Evolutionary conservation across 2,329 filamentous ascomycete species (phyloP).

Genomic region (Colletotrichum sansevieriae): DNA sequence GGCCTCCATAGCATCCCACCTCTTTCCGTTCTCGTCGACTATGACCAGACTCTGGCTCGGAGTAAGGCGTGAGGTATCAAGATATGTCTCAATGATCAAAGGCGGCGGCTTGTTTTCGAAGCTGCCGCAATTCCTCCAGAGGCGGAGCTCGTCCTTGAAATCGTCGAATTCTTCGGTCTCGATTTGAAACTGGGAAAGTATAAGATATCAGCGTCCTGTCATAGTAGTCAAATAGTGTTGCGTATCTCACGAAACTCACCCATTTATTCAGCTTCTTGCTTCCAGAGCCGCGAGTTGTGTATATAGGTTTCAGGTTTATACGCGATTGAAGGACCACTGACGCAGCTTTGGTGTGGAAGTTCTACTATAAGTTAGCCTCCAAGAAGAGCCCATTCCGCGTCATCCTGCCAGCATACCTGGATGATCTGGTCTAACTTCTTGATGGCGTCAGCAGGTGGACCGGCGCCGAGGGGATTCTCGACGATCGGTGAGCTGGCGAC

Average conservation of each 20-base stretch:
- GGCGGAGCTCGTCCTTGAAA: constrained; percentile 82
- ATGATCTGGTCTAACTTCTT: constrained; percentile 94
- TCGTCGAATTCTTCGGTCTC: constrained; percentile 93
- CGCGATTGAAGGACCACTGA: constrained; percentile 86
- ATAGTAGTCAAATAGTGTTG: background rate
- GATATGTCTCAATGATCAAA: constrained; percentile 89
- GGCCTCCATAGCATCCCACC: constrained; percentile 91
- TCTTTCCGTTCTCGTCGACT: constrained; percentile 88
- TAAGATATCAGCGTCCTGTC: background rate
- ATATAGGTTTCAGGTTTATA: constrained; percentile 74
- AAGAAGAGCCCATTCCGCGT: too few relatives aligned
- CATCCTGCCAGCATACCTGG: constrained; percentile 69
- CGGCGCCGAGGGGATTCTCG: constrained; percentile 56
- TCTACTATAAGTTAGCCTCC: constrained; percentile 65
- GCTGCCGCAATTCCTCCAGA: constrained; percentile 86
- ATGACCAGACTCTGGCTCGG: constrained; percentile 89
- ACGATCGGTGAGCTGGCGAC: constrained; percentile 61
- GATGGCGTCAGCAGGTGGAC: constrained; percentile 74
- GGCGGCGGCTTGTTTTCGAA: constrained; percentile 80
- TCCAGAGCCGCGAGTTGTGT: constrained; percentile 58
- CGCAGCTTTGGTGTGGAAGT: constrained; percentile 91
- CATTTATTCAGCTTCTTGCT: constrained; percentile 82
- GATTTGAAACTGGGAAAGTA: constrained; percentile 83
- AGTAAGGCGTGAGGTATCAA: constrained; percentile 83
- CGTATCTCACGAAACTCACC: constrained; percentile 66